phyloP scores from a whole-genome alignment of 2,329 filamentous ascomycete species.

The Exserohilum turcica region DNA sequence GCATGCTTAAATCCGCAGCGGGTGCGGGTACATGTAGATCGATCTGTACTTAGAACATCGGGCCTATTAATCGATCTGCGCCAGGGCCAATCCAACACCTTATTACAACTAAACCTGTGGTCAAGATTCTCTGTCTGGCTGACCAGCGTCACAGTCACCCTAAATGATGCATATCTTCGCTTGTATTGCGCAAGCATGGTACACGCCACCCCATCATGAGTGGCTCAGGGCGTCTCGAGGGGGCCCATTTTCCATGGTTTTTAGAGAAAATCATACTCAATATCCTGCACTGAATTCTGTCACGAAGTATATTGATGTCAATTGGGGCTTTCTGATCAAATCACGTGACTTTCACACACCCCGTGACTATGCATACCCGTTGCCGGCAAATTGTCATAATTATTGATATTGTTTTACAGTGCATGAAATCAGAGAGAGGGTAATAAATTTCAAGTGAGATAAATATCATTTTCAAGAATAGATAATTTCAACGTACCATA shows the following conservation, averaged over 20 bases:
- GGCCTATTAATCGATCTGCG: constrained; percentile 11
- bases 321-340: too few species aligned
- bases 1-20: constrained; percentile 2
- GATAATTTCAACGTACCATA: too few species aligned
- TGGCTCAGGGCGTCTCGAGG: not conserved
- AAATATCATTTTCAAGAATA: too few species aligned
- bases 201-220: not conserved
- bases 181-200: not conserved
- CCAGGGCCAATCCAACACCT: not conserved
- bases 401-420: too few species aligned
- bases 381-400: too few species aligned
- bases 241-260: not conserved
- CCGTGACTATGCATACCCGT: too few species aligned
- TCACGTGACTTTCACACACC: too few species aligned
- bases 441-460: too few species aligned
- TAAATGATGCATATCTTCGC: too few species aligned
- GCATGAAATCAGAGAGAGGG: too few species aligned
- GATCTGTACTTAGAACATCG: constrained; percentile 10
- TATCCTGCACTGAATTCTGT: not conserved
- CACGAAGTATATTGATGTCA: too few species aligned
- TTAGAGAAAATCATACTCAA: not conserved
- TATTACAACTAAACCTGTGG: not conserved
- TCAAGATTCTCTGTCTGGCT: not conserved
- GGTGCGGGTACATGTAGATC: not conserved
- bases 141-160: not conserved